Evolutionary conservation across 495 filamentous ascomycete species (phyloP).

Genomic region (Amorphotheca resinae): DNA sequence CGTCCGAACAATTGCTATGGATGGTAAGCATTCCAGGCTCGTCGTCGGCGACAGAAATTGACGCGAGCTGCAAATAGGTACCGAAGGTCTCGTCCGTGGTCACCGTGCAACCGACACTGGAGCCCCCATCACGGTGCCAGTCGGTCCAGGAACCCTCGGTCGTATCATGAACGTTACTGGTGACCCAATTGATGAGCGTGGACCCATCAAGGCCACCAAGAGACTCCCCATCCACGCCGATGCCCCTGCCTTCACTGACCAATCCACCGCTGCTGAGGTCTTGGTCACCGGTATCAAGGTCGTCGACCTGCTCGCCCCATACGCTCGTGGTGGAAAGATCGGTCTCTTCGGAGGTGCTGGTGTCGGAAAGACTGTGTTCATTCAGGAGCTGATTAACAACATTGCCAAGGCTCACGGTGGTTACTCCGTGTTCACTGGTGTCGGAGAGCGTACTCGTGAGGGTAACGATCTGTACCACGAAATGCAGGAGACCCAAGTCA

Average conservation of each 20-base stretch:
- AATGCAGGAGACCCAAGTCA: slow-evolving; percentile 99
- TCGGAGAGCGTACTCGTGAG: slow-evolving; percentile 99
- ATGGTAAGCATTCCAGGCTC: slow-evolving; percentile 55
- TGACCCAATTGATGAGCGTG: slow-evolving; percentile 99
- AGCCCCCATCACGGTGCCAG: slow-evolving; percentile 90
- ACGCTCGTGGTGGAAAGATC: slow-evolving; percentile 99
- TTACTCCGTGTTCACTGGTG: slow-evolving; percentile 99
- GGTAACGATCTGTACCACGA: slow-evolving; percentile 99
- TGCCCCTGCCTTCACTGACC: slow-evolving; percentile 78
- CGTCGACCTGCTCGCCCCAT: slow-evolving; percentile 94
- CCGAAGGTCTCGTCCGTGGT: slow-evolving; percentile 96
- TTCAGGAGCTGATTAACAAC: slow-evolving; percentile 99
- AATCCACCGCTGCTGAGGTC: slow-evolving; percentile 91
- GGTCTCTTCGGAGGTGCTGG: slow-evolving; percentile 99
- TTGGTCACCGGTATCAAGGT: slow-evolving; percentile 99
- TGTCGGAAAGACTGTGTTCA: slow-evolving; percentile 99
- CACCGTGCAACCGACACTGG: slow-evolving; percentile 75
- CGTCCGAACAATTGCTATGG: slow-evolving; percentile 99
- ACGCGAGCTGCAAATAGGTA: slow-evolving; percentile 47
- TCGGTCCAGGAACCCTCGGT: slow-evolving; percentile 87
- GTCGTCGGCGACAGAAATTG: slow-evolving; percentile 12
- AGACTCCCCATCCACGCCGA: slow-evolving; percentile 86
- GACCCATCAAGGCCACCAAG: slow-evolving; percentile 88
- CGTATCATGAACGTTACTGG: slow-evolving; percentile 99
- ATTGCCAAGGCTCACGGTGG: slow-evolving; percentile 99